Conservation (phyloP, 805 yeast genomes). For the Starmerella floris region DNA sequence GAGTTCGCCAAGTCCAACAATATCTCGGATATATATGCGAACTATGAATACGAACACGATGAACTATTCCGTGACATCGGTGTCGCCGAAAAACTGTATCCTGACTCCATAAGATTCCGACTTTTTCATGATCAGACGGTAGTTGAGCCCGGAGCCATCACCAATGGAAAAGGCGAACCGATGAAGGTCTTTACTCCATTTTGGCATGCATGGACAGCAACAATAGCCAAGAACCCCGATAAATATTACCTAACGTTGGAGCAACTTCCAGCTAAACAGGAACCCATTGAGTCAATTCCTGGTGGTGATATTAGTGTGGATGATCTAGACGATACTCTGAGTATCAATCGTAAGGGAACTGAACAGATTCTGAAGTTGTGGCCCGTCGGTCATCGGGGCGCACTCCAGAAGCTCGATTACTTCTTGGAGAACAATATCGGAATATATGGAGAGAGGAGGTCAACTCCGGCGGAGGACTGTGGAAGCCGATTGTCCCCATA, state of each 20-base stretch:
- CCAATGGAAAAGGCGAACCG: slow-evolving; percentile 30
- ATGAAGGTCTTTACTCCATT: slow-evolving; percentile 36
- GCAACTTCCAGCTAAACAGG: slow-evolving; percentile 2
- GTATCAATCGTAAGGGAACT: not conserved
- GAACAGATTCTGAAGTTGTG: slow-evolving; percentile 16
- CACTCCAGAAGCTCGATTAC: slow-evolving; percentile 17
- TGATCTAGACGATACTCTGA: slow-evolving; percentile 9
- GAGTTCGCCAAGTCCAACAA: slow-evolving; percentile 25
- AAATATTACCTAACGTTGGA: not conserved
- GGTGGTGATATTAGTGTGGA: not conserved
- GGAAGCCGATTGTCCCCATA: slow-evolving; percentile 36
- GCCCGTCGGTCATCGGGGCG: slow-evolving; percentile 30
- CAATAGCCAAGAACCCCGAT: slow-evolving; percentile 21
- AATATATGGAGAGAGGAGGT: slow-evolving; percentile 28
- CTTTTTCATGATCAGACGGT: slow-evolving; percentile 33
- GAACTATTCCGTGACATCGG: slow-evolving; percentile 29
- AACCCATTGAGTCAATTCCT: not conserved
- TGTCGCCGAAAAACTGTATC: slow-evolving; percentile 17
- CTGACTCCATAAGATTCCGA: slow-evolving; percentile 21
- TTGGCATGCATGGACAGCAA: slow-evolving; percentile 31
- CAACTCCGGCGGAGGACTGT: slow-evolving; percentile 25
- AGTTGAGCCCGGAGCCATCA: slow-evolving; percentile 31
- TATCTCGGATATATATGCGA: slow-evolving; percentile 27
- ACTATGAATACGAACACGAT: slow-evolving; percentile 36
- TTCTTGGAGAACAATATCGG: slow-evolving; percentile 21